These are phyloP conservation scores for Sapria himalayana DNA, from an alignment of 345 rosid genomes.

Conservation along the genomic window DNA sequence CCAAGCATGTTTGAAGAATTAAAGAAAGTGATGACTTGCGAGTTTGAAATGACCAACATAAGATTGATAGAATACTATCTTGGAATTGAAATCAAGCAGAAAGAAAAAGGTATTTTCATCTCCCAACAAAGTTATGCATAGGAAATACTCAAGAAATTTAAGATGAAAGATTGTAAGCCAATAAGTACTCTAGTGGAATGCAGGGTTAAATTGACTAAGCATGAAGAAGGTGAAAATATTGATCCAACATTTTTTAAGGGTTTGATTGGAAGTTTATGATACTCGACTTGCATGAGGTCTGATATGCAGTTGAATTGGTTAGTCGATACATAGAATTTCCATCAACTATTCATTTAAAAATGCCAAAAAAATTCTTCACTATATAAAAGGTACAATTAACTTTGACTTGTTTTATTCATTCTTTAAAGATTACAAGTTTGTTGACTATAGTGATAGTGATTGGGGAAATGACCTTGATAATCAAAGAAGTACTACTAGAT, in stretches of 20 bases:
- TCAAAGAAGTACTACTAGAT: neutral
- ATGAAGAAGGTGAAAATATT: neutral
- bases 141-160: neutral
- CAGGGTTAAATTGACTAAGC: neutral
- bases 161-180: neutral
- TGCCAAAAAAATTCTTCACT: neutral
- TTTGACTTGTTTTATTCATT: neutral
- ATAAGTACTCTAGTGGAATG: neutral
- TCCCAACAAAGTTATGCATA: neutral
- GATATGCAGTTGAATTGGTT: conserved; percentile 1
- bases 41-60: conserved; percentile 1
- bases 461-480: neutral
- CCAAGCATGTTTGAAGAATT: conserved; percentile 5
- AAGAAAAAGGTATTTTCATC: neutral
- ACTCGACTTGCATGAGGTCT: neutral
- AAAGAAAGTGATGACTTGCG: neutral
- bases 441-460: neutral
- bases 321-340: neutral
- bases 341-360: neutral
- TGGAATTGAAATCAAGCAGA: neutral
- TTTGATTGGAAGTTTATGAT: neutral
- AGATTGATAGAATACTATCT: neutral
- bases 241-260: conserved; percentile 1
- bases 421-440: too few relatives aligned
- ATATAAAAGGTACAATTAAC: neutral